Evolutionary conservation across 2,329 filamentous ascomycete genomes (phyloP).

Genomic region (Drechslerella dactyloides): DNA sequence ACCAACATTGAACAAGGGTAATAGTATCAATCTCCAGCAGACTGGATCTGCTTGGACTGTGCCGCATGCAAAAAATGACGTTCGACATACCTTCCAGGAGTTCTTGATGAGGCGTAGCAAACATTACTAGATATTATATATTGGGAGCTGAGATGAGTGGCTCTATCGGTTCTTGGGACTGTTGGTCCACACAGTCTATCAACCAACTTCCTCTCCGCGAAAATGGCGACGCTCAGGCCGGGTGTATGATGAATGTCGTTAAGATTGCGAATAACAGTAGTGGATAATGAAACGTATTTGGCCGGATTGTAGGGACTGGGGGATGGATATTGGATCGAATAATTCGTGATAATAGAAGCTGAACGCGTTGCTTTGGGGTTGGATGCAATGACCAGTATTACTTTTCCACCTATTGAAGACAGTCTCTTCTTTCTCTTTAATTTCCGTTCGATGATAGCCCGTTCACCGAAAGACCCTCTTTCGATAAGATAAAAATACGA

Average conservation of each 20-base stretch:
- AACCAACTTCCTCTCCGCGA: constrained; percentile 41
- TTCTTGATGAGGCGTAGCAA: constrained; percentile 50
- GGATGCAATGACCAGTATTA: constrained; percentile 44
- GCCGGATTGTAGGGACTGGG: constrained; percentile 23
- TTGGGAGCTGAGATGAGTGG: constrained; percentile 32
- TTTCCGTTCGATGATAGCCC: constrained; percentile 31
- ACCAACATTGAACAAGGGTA: neutral
- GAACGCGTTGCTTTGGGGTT: constrained; percentile 41
- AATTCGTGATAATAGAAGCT: constrained; percentile 42
- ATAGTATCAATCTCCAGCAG: neutral
- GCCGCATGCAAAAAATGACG: neutral
- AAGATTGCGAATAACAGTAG: constrained; percentile 46
- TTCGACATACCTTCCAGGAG: constrained; percentile 41
- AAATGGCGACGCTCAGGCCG: constrained; percentile 25
- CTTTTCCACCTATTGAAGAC: constrained; percentile 46
- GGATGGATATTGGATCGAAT: constrained; percentile 47
- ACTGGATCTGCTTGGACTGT: neutral
- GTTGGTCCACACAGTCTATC: constrained; percentile 35
- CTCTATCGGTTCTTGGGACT: constrained; percentile 30
- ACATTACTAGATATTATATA: constrained; percentile 49
- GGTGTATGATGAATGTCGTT: constrained; percentile 50
- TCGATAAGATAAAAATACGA: constrained; percentile 51
- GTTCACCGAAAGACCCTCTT: constrained; percentile 29
- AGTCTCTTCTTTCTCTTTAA: constrained; percentile 26
- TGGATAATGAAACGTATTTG: constrained; percentile 43